Conservation (phyloP, 805 yeast genomes). For the Saccharomycopsis lassenensis region DNA sequence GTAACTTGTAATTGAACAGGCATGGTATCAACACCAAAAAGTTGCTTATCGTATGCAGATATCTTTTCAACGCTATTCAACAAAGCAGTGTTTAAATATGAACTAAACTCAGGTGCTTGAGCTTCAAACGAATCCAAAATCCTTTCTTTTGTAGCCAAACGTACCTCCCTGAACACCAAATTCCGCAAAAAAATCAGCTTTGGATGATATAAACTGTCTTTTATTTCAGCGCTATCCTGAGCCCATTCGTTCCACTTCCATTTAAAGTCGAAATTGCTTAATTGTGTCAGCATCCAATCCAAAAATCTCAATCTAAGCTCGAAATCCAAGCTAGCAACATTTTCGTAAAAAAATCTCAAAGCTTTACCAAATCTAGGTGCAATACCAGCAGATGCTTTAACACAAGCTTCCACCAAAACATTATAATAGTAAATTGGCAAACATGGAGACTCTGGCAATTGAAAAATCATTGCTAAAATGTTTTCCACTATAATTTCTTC, state of each 20-base stretch:
- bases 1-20: constrained; percentile 1
- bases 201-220: constrained; percentile 52
- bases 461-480: constrained; percentile 65
- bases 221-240: constrained; percentile 37
- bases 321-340: constrained; percentile 57
- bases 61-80: constrained; percentile 26
- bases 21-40: constrained; percentile 23
- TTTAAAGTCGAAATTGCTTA: constrained; percentile 86
- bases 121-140: constrained; percentile 51
- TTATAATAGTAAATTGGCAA: constrained; percentile 74
- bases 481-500: constrained; percentile 86
- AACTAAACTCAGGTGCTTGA: constrained; percentile 40
- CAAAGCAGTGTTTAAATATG: constrained; percentile 35
- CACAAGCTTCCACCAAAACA: constrained; percentile 77
- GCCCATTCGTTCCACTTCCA: constrained; percentile 99
- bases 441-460: constrained; percentile 56
- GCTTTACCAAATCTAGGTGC: constrained; percentile 96
- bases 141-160: constrained; percentile 66
- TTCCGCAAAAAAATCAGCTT: constrained; percentile 62
- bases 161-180: constrained; percentile 70
- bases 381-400: constrained; percentile 67
- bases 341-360: constrained; percentile 65
- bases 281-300: constrained; percentile 89
- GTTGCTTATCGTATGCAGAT: constrained; percentile 26
- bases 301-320: constrained; percentile 63